Evolutionary conservation across 2,329 filamentous ascomycete species (phyloP).

Genomic region (Bimuria novae-zelandiae): DNA sequence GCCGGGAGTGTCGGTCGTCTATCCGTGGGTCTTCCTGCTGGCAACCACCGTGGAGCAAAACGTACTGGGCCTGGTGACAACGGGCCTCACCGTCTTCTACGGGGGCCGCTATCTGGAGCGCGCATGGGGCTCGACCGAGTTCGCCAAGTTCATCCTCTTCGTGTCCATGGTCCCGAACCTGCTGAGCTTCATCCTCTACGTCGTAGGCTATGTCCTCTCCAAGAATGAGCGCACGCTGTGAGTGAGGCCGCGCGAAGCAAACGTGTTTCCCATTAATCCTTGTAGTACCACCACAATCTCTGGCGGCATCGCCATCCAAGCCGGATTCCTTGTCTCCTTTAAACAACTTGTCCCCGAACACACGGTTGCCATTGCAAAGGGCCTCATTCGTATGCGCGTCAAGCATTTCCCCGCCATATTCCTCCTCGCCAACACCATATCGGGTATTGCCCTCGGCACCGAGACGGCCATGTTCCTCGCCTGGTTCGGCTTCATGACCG

Average conservation of each 20-base stretch:
- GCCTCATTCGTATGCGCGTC: constrained; percentile 86
- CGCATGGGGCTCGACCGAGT: constrained; percentile 90
- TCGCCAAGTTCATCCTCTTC: constrained; percentile 85
- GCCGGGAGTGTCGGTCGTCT: constrained; percentile 79
- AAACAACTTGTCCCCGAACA: constrained; percentile 97
- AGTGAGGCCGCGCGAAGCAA: constrained; percentile 39
- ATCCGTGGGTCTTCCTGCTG: constrained; percentile 90
- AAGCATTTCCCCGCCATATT: constrained; percentile 78
- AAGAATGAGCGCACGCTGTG: constrained; percentile 71
- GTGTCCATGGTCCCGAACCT: constrained; percentile 80
- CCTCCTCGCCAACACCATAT: constrained; percentile 71
- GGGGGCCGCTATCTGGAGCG: constrained; percentile 94
- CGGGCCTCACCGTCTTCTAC: constrained; percentile 80
- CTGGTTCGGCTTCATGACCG: constrained; percentile 79
- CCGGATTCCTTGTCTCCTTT: constrained; percentile 93
- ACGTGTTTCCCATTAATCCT: constrained; percentile 13
- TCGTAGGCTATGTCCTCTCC: constrained; percentile 73
- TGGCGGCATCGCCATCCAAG: constrained; percentile 86
- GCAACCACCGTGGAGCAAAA: constrained; percentile 92
- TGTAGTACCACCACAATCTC: constrained; percentile 75
- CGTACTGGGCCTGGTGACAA: constrained; percentile 80
- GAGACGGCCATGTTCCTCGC: constrained; percentile 80
- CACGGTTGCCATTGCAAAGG: constrained; percentile 91
- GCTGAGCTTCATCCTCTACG: constrained; percentile 72
- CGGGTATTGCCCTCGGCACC: constrained; percentile 67